These are phyloP conservation scores for Backusella tuberculispora DNA, from an alignment of 192 early-diverging fungal genomes.

Conservation along the genomic window DNA sequence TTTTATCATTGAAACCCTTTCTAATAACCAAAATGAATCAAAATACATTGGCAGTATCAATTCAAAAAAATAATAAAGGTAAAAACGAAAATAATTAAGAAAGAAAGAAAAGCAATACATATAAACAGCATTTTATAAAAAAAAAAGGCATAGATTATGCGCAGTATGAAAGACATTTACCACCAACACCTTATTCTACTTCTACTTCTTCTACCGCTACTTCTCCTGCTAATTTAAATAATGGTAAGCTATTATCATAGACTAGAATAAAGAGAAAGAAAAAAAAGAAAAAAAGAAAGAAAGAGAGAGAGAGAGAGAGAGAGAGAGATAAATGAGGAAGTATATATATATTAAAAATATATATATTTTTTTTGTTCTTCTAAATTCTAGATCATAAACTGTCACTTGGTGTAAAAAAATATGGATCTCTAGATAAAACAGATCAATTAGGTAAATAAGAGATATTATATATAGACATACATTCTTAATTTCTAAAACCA, in stretches of 20 bases:
- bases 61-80: constrained; percentile 4
- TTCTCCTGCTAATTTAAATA: neutral
- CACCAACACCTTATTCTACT: constrained; percentile 2
- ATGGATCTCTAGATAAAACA: constrained; percentile 6
- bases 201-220: neutral
- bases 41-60: neutral
- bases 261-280: neutral
- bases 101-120: neutral
- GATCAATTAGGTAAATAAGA: constrained; percentile 4
- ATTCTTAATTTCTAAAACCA: neutral
- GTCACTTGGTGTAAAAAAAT: neutral
- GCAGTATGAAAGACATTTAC: neutral
- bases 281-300: too few species aligned
- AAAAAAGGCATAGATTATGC: neutral
- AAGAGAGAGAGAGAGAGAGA: too few species aligned
- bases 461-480: neutral
- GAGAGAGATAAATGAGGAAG: neutral
- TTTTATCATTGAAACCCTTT: neutral
- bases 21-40: neutral
- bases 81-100: neutral
- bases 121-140: neutral
- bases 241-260: too few species aligned
- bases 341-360: neutral
- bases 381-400: too few species aligned
- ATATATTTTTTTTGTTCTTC: too few species aligned